A percentile compares a stretch with the other conserved stretches of the same genome.
These are phyloP conservation scores for Hymenoscyphus scutula DNA, from an alignment of 2,329 filamentous ascomycete species.

Conservation along the genomic window DNA sequence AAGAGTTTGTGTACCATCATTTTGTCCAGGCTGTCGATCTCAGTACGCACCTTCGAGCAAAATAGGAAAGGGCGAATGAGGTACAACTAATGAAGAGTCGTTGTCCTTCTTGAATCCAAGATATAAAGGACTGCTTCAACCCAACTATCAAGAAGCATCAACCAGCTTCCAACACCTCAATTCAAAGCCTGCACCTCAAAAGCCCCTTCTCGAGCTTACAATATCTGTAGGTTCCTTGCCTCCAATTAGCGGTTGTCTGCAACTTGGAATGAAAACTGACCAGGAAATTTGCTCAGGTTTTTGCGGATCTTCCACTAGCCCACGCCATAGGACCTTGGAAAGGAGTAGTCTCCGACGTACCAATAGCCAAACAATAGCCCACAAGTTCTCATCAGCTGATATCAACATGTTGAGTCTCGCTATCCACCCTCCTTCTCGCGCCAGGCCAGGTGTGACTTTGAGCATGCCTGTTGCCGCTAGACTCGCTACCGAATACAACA, in stretches of 20 bases:
- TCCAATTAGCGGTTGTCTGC: not conserved
- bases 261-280: not conserved
- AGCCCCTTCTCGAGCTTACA: not conserved
- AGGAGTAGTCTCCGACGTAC: not conserved
- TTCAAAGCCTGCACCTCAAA: not conserved
- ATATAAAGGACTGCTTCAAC: constrained; percentile 1
- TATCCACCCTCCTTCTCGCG: constrained; percentile 32
- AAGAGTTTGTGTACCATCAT: constrained; percentile 4
- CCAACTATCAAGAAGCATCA: not conserved
- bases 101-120: not conserved
- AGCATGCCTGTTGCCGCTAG: constrained; percentile 32
- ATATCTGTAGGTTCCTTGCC: not conserved
- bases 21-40: not conserved
- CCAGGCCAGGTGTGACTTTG: constrained; percentile 26
- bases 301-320: not conserved
- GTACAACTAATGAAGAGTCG: not conserved
- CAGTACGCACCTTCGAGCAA: not conserved
- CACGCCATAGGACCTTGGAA: not conserved
- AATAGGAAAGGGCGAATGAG: not conserved
- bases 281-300: not conserved
- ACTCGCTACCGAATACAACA: constrained; percentile 28
- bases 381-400: not conserved
- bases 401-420: constrained; percentile 21
- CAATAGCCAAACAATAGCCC: not conserved
- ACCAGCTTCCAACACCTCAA: not conserved